phyloP scores from a whole-genome alignment of 2,329 filamentous ascomycete species.

The Colletotrichum eleusines region DNA sequence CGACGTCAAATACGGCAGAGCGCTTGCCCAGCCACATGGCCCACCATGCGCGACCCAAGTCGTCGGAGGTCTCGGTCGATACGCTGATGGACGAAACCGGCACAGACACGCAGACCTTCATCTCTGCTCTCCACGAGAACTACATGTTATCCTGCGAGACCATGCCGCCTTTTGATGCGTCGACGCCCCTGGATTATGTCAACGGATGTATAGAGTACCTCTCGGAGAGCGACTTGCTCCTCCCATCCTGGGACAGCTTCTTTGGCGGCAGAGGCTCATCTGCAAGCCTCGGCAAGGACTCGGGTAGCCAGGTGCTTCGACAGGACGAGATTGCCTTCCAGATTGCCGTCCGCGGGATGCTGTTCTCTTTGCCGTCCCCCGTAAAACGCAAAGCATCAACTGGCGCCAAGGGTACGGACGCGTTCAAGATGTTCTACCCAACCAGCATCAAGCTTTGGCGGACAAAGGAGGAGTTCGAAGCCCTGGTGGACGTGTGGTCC shows the following conservation, averaged over 20 bases:
- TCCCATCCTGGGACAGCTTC: constrained; percentile 76
- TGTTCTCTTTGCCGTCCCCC: constrained; percentile 87
- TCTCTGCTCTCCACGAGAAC: constrained; percentile 93
- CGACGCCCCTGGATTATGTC: constrained; percentile 79
- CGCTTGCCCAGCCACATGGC: constrained; percentile 70
- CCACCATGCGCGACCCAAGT: constrained; percentile 68
- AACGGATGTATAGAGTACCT: constrained; percentile 88
- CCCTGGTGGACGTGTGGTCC: constrained; percentile 77
- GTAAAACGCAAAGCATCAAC: constrained; percentile 76
- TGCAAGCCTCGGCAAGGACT: constrained; percentile 65
- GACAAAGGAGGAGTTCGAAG: constrained; percentile 83
- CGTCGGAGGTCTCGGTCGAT: constrained; percentile 76
- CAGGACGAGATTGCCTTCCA: constrained; percentile 97
- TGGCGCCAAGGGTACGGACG: constrained; percentile 65
- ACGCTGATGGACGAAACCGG: constrained; percentile 92
- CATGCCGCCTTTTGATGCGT: constrained; percentile 60
- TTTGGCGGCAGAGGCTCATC: constrained; percentile 71
- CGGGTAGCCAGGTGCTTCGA: constrained; percentile 79
- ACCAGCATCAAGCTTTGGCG: constrained; percentile 86
- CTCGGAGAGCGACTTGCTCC: constrained; percentile 89
- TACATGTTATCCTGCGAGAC: constrained; percentile 86
- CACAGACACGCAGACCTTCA: constrained; percentile 90
- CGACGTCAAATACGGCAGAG: constrained; percentile 60
- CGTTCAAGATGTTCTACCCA: constrained; percentile 93
- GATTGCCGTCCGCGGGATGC: constrained; percentile 84